A percentile compares a stretch with the other conserved stretches of the same genome.
Conservation (phyloP, 2,329 filamentous ascomycete species). For the Verticillium zaregamsianum region DNA sequence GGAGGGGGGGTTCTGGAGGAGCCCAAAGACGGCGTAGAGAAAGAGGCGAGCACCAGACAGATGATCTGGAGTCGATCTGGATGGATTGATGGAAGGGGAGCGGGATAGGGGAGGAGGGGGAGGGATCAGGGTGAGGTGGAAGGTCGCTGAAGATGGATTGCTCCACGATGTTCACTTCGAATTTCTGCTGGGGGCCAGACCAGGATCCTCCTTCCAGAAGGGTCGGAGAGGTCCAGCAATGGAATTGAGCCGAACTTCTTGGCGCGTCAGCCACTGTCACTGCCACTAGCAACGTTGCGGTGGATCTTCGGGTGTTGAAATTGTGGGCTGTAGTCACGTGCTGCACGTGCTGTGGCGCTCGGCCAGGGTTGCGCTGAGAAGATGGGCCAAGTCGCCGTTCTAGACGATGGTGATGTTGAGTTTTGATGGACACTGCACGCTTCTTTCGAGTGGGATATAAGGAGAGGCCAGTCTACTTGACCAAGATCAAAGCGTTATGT, state of each 20-base stretch:
- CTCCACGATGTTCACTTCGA: slow-evolving; percentile 4
- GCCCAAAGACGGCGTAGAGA: slow-evolving; percentile 25
- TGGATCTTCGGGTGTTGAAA: background rate
- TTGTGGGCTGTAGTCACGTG: background rate
- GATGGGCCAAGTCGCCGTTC: background rate
- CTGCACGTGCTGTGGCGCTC: background rate
- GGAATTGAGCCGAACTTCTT: background rate
- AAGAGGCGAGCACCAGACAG: slow-evolving; percentile 27
- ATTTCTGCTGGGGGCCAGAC: slow-evolving; percentile 1
- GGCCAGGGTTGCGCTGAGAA: background rate
- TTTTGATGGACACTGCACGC: too few relatives aligned
- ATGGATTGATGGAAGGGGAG: slow-evolving; percentile 13
- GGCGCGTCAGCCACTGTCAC: background rate
- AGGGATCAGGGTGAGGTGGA: slow-evolving; percentile 29
- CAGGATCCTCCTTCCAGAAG: slow-evolving; percentile 2
- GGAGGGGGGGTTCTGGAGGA: slow-evolving; percentile 12
- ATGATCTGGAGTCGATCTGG: slow-evolving; percentile 6
- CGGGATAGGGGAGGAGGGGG: slow-evolving; percentile 18
- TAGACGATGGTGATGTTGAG: too few relatives aligned
- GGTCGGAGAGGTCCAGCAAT: slow-evolving; percentile 1
- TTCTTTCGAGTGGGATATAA: too few relatives aligned
- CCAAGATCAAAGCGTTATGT: too few relatives aligned
- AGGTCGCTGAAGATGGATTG: background rate
- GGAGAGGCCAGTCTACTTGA: too few relatives aligned
- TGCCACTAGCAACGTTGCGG: background rate